A percentile compares a stretch with the other conserved stretches of the same genome.
These are phyloP conservation scores for Cornus kousa DNA, from an alignment of 148 eudicot genomes.

Conservation along the genomic window DNA sequence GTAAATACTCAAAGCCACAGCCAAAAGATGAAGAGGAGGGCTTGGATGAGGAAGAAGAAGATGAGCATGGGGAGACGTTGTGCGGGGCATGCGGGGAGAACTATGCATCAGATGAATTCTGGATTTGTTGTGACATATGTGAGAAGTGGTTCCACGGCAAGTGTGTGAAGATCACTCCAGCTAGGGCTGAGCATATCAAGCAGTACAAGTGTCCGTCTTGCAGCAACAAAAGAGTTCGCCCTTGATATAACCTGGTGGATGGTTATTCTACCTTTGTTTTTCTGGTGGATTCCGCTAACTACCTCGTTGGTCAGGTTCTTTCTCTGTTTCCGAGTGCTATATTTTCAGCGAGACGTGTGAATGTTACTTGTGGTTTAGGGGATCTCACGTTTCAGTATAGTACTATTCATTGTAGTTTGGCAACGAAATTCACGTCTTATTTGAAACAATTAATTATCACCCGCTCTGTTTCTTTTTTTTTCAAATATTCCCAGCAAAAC, in stretches of 20 bases:
- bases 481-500: background rate
- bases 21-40: constrained; percentile 48
- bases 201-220: constrained; percentile 83
- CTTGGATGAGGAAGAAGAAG: constrained; percentile 61
- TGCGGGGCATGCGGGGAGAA: constrained; percentile 73
- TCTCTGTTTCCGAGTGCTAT: background rate
- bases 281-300: background rate
- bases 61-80: constrained; percentile 61
- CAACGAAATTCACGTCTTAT: too few relatives aligned
- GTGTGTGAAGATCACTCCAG: constrained; percentile 78
- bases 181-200: constrained; percentile 75
- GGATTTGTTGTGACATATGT: constrained; percentile 79
- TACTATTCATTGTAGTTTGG: background rate
- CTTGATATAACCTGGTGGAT: constrained; percentile 15
- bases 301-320: background rate
- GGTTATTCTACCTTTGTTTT: background rate
- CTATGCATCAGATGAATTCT: constrained; percentile 64
- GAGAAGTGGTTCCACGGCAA: constrained; percentile 82
- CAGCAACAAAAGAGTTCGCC: constrained; percentile 62
- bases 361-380: background rate
- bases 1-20: constrained; percentile 37
- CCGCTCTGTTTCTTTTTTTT: background rate
- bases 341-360: background rate
- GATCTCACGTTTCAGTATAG: background rate
- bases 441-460: too few relatives aligned